phyloP scores from a whole-genome alignment of 257 asterid species.

The Gynochthodes officinalis region DNA sequence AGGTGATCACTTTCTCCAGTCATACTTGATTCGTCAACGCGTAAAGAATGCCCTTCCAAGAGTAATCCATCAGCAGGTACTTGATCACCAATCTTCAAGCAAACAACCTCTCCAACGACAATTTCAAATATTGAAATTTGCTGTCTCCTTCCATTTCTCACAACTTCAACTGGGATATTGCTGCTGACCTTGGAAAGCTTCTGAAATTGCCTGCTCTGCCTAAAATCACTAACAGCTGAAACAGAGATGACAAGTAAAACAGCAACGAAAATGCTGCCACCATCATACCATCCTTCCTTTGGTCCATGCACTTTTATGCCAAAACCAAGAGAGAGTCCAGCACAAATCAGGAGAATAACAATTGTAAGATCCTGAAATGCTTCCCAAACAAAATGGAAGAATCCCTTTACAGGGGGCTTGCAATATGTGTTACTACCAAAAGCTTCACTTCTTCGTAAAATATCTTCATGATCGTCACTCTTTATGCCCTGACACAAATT shows the following conservation, averaged over 20 bases:
- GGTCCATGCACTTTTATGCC: constrained; percentile 40
- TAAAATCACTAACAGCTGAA: constrained; percentile 33
- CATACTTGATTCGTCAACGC: constrained; percentile 41
- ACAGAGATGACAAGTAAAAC: constrained; percentile 36
- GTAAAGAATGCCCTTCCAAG: constrained; percentile 36
- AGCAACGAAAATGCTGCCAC: constrained; percentile 40
- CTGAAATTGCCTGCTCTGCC: constrained; percentile 33
- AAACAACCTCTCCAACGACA: constrained; percentile 46
- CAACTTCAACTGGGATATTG: constrained; percentile 33
- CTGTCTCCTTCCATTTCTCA: constrained; percentile 33
- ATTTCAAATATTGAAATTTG: constrained; percentile 31
- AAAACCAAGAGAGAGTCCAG: constrained; percentile 36
- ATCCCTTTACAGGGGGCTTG: constrained; percentile 22
- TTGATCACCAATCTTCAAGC: constrained; percentile 48
- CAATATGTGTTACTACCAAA: constrained; percentile 38
- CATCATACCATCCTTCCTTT: constrained; percentile 42
- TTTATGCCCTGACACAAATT: constrained; percentile 24
- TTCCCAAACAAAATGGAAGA: constrained; percentile 30
- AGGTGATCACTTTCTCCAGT: constrained; percentile 43
- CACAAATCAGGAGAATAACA: constrained; percentile 33
- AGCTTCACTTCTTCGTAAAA: constrained; percentile 23
- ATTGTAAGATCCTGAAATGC: constrained; percentile 33
- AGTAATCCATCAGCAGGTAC: constrained; percentile 48
- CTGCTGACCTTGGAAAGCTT: constrained; percentile 30
- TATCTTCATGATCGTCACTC: constrained; percentile 20